phyloP scores from a whole-genome alignment of 345 rosid species.

The Trapa bicornis region DNA sequence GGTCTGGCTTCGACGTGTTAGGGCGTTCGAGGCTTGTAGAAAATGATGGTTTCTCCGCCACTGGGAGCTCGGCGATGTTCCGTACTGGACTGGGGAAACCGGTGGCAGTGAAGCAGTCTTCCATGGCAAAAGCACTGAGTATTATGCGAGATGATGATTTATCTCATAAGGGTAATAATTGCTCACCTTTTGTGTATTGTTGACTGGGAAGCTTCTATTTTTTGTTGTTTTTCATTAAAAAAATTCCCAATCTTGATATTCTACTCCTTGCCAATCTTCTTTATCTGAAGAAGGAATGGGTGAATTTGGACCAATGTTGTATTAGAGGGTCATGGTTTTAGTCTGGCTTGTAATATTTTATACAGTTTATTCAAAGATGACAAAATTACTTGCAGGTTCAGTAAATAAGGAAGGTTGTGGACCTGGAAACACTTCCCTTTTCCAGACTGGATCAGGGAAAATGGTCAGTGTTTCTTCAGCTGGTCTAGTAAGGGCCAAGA shows the following conservation, averaged over 20 bases:
- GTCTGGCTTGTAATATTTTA: not conserved
- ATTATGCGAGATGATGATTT: constrained; percentile 28
- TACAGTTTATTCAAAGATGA: not conserved
- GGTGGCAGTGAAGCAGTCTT: constrained; percentile 48
- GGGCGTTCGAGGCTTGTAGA: constrained; percentile 38
- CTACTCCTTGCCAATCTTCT: not conserved
- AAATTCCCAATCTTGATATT: not conserved
- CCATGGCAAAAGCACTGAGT: constrained; percentile 45
- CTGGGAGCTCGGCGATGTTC: constrained; percentile 34
- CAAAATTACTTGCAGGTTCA: constrained; percentile 21
- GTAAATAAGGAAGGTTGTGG: not conserved
- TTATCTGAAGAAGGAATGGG: not conserved
- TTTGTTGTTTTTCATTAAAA: not conserved
- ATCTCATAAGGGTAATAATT: constrained; percentile 21
- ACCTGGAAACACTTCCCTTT: constrained; percentile 28
- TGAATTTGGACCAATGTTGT: not conserved
- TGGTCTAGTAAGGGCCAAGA: constrained; percentile 59
- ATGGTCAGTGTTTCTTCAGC: constrained; percentile 50
- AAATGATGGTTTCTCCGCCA: constrained; percentile 18
- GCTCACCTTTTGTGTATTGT: not conserved
- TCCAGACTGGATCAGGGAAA: constrained; percentile 76
- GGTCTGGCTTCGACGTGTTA: not conserved
- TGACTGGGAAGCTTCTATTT: not conserved
- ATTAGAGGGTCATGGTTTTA: not conserved
- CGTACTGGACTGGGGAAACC: constrained; percentile 54